phyloP scores from a whole-genome alignment of 192 early-diverging fungal species.

The Oehlia diaphana region DNA sequence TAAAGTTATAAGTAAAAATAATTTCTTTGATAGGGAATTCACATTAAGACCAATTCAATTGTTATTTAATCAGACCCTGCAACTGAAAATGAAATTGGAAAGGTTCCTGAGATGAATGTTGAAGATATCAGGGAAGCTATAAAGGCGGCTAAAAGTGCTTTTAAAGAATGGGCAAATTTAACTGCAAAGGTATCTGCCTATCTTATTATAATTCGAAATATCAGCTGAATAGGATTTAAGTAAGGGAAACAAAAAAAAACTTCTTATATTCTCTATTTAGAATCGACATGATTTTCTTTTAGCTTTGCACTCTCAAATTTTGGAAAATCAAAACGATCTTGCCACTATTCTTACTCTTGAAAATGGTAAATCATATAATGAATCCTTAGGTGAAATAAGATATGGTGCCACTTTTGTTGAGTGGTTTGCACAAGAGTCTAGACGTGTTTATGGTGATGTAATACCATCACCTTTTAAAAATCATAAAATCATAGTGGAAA shows the following conservation, averaged over 20 bases:
- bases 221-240: not conserved
- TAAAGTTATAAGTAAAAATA: not conserved
- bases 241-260: not conserved
- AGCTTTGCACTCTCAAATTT: conserved; percentile 64
- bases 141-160: conserved; percentile 56
- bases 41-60: not conserved
- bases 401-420: conserved; percentile 65
- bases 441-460: conserved; percentile 72
- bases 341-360: conserved; percentile 83
- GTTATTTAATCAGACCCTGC: conserved; percentile 56
- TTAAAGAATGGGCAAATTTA: conserved; percentile 59
- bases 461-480: conserved; percentile 60
- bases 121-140: conserved; percentile 60
- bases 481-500: conserved; percentile 65
- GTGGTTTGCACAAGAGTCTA: conserved; percentile 88
- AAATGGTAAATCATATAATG: conserved; percentile 68
- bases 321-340: conserved; percentile 70
- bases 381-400: conserved; percentile 51
- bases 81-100: conserved; percentile 57
- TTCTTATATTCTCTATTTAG: conserved; percentile 27
- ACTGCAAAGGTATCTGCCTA: conserved; percentile 50
- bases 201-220: not conserved
- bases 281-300: conserved; percentile 59
- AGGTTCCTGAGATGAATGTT: conserved; percentile 65
- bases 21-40: not conserved